Evolutionary conservation across 2,329 filamentous ascomycete genomes (phyloP), one percentile per base, ranked within the genome.

Genomic region (Fusarium sp.): DNA sequence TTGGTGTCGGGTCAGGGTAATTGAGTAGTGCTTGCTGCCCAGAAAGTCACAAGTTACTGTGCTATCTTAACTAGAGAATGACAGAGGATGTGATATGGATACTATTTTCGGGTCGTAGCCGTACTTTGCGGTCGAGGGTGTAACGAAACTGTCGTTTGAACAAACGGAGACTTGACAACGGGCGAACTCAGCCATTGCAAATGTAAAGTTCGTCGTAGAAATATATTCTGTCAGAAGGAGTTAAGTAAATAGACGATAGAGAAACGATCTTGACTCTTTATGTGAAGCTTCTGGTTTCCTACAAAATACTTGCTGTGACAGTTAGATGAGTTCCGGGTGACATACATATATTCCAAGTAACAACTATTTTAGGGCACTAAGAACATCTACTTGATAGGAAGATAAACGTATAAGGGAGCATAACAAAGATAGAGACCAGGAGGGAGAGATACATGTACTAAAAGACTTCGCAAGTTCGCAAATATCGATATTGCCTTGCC

Each of bases 161-260:
- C 18, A 37, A 37, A 37, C 18, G 1, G 3, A 37, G 34, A 7
- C 18, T n/a, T 37, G 5, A 37, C 34, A 2, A n/a, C 7, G 18
- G 34, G 34, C 3, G 18, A 11, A 37, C 34, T 37, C 18, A 37
- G 34, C 18, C 10, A 18, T n/a, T 37, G 18, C 1, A n/a, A 37
- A 5, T n/a, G 18, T n/a, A n/a, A 2, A 37, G 0, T 4, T n/a
- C 18, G 6, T 12, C 34, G 0, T n/a, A n/a, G 6, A 7, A 37
- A 12, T n/a, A 12, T 18, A 12, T 4, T 12, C 6, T 12, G 5
- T 11, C 10, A 7, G 2, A n/a, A 37, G 3, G 3, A 37, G 10
- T 0, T 9, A 37, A n/a, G 18, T 0, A 12, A n/a, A 7, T 12
- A 3, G 1, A n/a, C 0, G 18, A n/a, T n/a, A 37, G 18, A 37